These are phyloP conservation scores for Trichoderma breve DNA, from an alignment of 2,329 filamentous ascomycete genomes.

Conservation along the genomic window DNA sequence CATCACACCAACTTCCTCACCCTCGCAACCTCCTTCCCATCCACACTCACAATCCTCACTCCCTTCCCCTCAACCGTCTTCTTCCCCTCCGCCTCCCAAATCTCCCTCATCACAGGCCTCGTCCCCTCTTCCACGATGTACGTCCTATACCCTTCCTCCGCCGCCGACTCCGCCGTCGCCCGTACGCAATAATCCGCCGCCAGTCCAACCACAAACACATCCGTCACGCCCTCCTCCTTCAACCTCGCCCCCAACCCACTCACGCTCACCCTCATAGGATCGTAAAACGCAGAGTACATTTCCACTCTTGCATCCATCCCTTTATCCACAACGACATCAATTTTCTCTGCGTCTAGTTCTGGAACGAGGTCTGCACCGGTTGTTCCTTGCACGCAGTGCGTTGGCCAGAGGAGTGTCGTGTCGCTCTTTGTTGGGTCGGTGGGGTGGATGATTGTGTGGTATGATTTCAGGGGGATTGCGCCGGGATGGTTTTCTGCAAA, in stretches of 20 bases:
- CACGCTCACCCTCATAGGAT: conserved; percentile 67
- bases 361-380: conserved; percentile 70
- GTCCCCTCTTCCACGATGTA: conserved; percentile 78
- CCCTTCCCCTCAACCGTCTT: neutral
- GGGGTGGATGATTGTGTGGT: conserved; percentile 65
- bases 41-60: neutral
- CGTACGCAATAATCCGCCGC: conserved; percentile 90
- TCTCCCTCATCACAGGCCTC: conserved; percentile 63
- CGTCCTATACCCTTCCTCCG: conserved; percentile 70
- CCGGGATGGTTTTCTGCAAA: conserved; percentile 77
- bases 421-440: conserved; percentile 61
- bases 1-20: neutral
- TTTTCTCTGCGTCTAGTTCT: conserved; percentile 58
- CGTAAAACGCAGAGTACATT: conserved; percentile 92
- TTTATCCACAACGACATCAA: conserved; percentile 75
- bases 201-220: conserved; percentile 83
- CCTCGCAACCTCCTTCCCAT: neutral
- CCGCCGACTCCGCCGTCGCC: conserved; percentile 75
- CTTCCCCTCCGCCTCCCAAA: conserved; percentile 56
- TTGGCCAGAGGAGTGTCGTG: conserved; percentile 76
- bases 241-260: conserved; percentile 63
- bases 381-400: conserved; percentile 79
- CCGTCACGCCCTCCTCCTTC: conserved; percentile 58
- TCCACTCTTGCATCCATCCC: conserved; percentile 72
- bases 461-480: conserved; percentile 66